These are phyloP conservation scores for Globisporangium mamillatum DNA, from an alignment of 352 stramenopile species.

Conservation along the genomic window DNA sequence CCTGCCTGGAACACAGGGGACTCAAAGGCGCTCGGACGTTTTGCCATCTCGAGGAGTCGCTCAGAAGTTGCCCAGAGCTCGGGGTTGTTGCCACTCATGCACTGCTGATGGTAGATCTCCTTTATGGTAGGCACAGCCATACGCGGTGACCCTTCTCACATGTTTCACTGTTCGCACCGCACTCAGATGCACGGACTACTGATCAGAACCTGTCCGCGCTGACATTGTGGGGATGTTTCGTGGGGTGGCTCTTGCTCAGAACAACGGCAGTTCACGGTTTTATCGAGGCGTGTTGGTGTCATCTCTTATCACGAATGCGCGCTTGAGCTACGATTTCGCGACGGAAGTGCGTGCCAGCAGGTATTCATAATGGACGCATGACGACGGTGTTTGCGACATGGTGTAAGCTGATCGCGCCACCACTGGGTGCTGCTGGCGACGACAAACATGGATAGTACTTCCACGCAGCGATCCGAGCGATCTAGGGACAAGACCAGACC, in stretches of 20 bases:
- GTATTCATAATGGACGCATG: background rate
- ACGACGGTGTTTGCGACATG: background rate
- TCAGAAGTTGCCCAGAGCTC: background rate
- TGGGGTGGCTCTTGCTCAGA: background rate
- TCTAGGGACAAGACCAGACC: background rate
- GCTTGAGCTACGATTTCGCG: background rate
- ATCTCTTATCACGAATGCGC: background rate
- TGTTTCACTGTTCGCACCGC: background rate
- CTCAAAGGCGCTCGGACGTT: background rate
- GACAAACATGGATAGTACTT: background rate
- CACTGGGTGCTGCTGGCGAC: background rate
- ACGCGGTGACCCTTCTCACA: background rate
- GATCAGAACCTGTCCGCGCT: background rate
- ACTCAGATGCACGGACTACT: background rate
- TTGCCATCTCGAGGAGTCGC: background rate
- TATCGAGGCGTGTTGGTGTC: background rate
- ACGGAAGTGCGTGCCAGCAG: background rate
- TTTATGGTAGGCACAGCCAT: slow-evolving; percentile 29
- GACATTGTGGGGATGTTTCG: background rate
- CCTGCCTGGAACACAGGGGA: background rate
- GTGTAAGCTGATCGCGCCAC: background rate
- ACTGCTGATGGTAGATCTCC: slow-evolving; percentile 69
- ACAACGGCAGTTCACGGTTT: background rate
- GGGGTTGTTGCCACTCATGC: slow-evolving; percentile 11
- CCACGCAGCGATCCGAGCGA: background rate